phyloP scores from a whole-genome alignment of 208 protist genomes.

The Blastocrithidia nonstop region DNA sequence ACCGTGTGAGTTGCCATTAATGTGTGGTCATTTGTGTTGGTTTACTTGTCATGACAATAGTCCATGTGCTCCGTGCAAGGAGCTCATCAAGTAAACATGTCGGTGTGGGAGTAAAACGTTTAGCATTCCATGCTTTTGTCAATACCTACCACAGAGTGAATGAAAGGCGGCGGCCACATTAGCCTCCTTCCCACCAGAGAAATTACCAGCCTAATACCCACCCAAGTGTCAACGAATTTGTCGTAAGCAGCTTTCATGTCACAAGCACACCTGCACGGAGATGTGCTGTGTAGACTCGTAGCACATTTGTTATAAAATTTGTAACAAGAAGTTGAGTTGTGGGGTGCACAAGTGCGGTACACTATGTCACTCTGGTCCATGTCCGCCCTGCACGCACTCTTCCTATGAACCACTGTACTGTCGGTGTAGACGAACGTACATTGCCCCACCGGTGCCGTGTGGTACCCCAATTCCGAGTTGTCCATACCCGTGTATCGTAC shows the following conservation, averaged over 20 bases:
- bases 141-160: slow-evolving; percentile 30
- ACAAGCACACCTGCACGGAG: slow-evolving; percentile 70
- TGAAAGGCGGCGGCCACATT: slow-evolving; percentile 26
- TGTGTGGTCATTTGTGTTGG: slow-evolving; percentile 73
- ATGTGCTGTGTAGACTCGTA: slow-evolving; percentile 68
- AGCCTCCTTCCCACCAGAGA: slow-evolving; percentile 2
- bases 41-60: slow-evolving; percentile 58
- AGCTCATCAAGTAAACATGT: slow-evolving; percentile 35
- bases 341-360: slow-evolving; percentile 62
- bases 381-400: slow-evolving; percentile 41
- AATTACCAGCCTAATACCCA: slow-evolving; percentile 17
- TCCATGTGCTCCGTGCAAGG: slow-evolving; percentile 60
- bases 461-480: slow-evolving; percentile 73
- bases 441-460: slow-evolving; percentile 83
- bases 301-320: slow-evolving; percentile 72
- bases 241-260: slow-evolving; percentile 49
- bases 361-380: slow-evolving; percentile 74
- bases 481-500: slow-evolving; percentile 51
- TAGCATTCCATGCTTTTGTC: slow-evolving; percentile 63
- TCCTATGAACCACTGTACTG: slow-evolving; percentile 79
- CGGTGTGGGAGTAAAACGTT: slow-evolving; percentile 30
- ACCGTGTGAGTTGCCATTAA: slow-evolving; percentile 53
- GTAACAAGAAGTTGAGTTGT: slow-evolving; percentile 70
- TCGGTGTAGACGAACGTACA: slow-evolving; percentile 60
- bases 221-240: slow-evolving; percentile 52